Evolutionary conservation across 768 basidiomycete genomes (phyloP), one percentile per base, ranked within the genome.

Genomic region (Coprinopsis marcescibilis): DNA sequence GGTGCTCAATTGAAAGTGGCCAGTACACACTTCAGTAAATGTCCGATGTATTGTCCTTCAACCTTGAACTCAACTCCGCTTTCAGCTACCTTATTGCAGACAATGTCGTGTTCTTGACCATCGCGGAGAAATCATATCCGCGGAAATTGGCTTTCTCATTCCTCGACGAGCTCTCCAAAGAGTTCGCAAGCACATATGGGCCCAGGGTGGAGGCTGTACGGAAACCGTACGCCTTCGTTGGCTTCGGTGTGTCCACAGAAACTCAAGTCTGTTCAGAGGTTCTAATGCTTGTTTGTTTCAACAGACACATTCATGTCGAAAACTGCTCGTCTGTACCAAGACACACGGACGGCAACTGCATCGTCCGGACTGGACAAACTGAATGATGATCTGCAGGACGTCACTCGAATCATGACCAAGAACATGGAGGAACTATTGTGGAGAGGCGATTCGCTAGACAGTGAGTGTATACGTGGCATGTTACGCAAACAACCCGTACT

Each of bases 401-500:
- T 99, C 50, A 97, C 96, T 40, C 75, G 91, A 54, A 98, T 99
- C 66, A 98, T 99, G 96, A 98, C 96, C 7, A 98, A 99, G 73
- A 98, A 99, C 60, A 99, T 99, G 95, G 96, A 99, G 66, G 96
- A 99, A 65, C 70, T 99, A 43, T 68, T 99, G 40, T 98, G 95
- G 96, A 75, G 96, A 63, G 96, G 96, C 21, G 96, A 99, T 64
- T 95, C 91, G 24, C 75, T 99, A 49, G 96, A 99, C 65, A 76
- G 96, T 95, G 60, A 56, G 88, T 70, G 37, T 32, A 29, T 32
- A 52, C n/a, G 11, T 13, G 24, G 41, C 21, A 17, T 24, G 38
- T 46, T 35, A 4, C 14, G 45, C 17, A 29, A 15, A 23, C 27
- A 17, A 13, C 27, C 36, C 7, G 14, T 45, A 21, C 49, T 20